Base-by-base conservation (phyloP, 2,329 filamentous ascomycete species). In the Aspergillus felis region DNA sequence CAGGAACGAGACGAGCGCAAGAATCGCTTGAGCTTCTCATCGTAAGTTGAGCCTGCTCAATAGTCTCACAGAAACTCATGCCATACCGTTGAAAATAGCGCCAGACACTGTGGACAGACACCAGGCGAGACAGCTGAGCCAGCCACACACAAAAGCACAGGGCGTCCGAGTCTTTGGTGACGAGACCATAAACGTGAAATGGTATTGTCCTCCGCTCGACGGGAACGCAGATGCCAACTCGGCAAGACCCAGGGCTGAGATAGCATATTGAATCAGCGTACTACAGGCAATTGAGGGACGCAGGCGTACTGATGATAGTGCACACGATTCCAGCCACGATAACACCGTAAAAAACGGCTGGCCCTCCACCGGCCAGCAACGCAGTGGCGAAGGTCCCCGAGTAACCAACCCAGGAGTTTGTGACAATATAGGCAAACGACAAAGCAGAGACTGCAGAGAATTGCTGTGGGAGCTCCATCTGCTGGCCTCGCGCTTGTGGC, bases 331-430 rank as follows among this genome's bases (percentile, higher is more conserved):
- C 56, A 4, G 66, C 67, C 10, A 63, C 62, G 12, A 71, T 56
- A 3, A 64, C 29, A 2, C 63, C 68, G 20, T 57, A 68, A 22
- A 71, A 56, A 17, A 68, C 59, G 0, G 53, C 59, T 38, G 66
- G 65, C 1, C 67, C 62, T 7, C 66, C 69, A 1, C 69, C 71
- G 41, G 62, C 56, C 3, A 59, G 20, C 12, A 72, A 50, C 12
- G 62, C 61, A 12, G 57, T 59, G 3, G 58, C 52, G 25, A 69
- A 61, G 8, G 54, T 62, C 3, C 63, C 63, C 7, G 63, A 57
- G 48, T 68, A 71, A 4, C 64, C 70, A 9, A 70, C 50, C 70
- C 71, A 74, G 12, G 68, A 68, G 55, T 71, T 74, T 2, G 68
- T 71, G 32, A 71, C 66, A 25, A 56, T 62, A 42, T 69, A 70